Evolutionary conservation across 2,329 filamentous ascomycete genomes (phyloP), one percentile per base, ranked within the genome.

Genomic region (Beauveria australis): DNA sequence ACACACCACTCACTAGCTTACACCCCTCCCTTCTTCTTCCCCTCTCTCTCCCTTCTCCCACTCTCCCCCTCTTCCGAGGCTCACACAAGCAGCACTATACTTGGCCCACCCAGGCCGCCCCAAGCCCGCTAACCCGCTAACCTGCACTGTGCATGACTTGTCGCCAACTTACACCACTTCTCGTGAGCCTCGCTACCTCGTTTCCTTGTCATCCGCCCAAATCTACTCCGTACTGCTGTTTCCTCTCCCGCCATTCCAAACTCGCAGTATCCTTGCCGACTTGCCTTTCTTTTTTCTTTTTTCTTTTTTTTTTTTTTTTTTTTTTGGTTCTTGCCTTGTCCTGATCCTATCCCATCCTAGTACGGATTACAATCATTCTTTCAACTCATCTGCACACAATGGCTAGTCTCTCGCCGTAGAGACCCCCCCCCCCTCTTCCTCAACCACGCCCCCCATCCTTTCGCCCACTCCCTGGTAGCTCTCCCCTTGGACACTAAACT

Each of bases 401-500:
- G 26, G 12, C 16, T 1, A 14, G 30, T 33, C 53, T 30, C n/a
- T 37, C 24, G 8, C 41, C 46, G 46, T 48, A 48, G 5, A 55
- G n/a, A n/a, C n/a, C n/a, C 40, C 53, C 40, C 53, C 24, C 26
- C n/a, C 12, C n/a, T 18, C 49, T 14, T 46, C 8, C 44, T 24
- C 48, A 30, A 6, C 24, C 43, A 46, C 53, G 24, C 53, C 12
- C 47, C 48, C 46, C 14, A 8, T 22, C n/a, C n/a, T 40, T 44
- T 59, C 48, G 10, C 30, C 22, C 56, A 59, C 48, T 43, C 41
- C 26, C 48, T 43, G n/a, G n/a, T 53, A 52, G 26, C 56, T 52
- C 30, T 54, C 41, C 49, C 58, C 58, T 43, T 46, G 49, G 18
- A 53, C 58, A 24, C 58, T 60, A 53, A 53, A 60, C 30, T 60